Conservation (phyloP, 352 stramenopile species). For the Plasmopara viticola region DNA sequence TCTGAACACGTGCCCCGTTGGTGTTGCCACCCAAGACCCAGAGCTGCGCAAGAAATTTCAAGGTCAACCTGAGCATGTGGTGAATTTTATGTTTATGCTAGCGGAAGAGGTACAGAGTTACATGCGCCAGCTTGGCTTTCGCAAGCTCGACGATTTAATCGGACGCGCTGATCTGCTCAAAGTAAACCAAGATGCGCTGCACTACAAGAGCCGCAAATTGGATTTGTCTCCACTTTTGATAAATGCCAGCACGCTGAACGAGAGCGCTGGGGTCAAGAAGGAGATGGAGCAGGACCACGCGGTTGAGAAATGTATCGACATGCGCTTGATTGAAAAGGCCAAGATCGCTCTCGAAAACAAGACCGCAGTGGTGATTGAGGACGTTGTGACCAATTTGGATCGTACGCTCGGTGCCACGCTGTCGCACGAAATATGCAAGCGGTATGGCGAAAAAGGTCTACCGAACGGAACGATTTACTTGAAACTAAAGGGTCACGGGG, state of each 20-base stretch:
- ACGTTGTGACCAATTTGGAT: constrained; percentile 88
- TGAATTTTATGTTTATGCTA: constrained; percentile 97
- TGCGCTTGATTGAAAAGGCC: constrained; percentile 86
- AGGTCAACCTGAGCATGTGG: constrained; percentile 93
- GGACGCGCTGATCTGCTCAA: constrained; percentile 91
- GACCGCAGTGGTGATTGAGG: constrained; percentile 56
- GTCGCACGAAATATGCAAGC: constrained; percentile 91
- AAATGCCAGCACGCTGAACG: constrained; percentile 91
- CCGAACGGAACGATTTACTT: constrained; percentile 92
- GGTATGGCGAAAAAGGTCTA: constrained; percentile 86
- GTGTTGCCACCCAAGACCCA: constrained; percentile 95
- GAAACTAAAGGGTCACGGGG: constrained; percentile 90
- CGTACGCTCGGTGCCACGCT: constrained; percentile 93
- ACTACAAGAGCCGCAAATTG: constrained; percentile 77
- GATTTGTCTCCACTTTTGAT: constrained; percentile 92
- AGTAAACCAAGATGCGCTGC: constrained; percentile 69
- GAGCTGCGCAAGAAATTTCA: constrained; percentile 94
- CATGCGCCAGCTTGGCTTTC: constrained; percentile 83
- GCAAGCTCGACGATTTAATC: constrained; percentile 92
- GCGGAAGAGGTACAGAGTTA: constrained; percentile 90
- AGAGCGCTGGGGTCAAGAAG: constrained; percentile 77
- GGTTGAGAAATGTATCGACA: constrained; percentile 87
- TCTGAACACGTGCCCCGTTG: constrained; percentile 97
- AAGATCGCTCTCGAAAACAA: constrained; percentile 79
- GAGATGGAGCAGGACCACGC: constrained; percentile 85